Evolutionary conservation across 768 basidiomycete genomes (phyloP), one percentile per base, ranked within the genome.

Genomic region (Auriscalpium orientale): DNA sequence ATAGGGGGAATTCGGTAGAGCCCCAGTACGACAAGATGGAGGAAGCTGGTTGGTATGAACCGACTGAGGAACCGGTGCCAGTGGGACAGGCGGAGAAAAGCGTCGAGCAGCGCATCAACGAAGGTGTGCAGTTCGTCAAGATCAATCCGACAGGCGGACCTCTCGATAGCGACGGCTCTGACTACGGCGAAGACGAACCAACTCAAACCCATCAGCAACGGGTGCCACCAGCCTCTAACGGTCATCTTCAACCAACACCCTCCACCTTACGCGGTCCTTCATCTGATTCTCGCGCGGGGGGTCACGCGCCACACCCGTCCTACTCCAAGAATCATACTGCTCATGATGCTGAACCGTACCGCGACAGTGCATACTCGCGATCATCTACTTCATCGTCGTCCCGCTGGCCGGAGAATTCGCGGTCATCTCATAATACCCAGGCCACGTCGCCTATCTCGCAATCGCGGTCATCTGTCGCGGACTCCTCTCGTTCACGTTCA

Each of bases 1-100:
- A 98, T 64, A 81, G 87, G 12, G 85, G 84, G 59, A 83, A 82
- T 53, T 79, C 83, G 46, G 76, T 81, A 37, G 81, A 83, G 4
- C 76, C 89, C 10, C 79, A 79, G 13, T 74, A 74, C 20, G 74
- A 76, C 53, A 81, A 84, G 66, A 77, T 89, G 47, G 79, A 82
- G 28, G 77, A 79, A 9, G 67, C 88, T 6, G 56, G 51, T 20
- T 62, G 61, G 34, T 78, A 57, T 28, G 60, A 61, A 15, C 58
- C 60, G 18, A 58, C 56, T 49, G 58, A 64, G 9, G 59, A 64
- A n/a, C 64, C 60, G 2, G 48, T 22, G 9, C 56, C 53, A 10
- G 59, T 61, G 37, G 77, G 60, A 66, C 58, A 47, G 58, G 72
- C 15, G 64, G 71, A 55, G 67, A 66, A 48, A 70, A 74, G 28